Conservation (phyloP, 2,329 filamentous ascomycete species). For the Falciphora oryzae region DNA sequence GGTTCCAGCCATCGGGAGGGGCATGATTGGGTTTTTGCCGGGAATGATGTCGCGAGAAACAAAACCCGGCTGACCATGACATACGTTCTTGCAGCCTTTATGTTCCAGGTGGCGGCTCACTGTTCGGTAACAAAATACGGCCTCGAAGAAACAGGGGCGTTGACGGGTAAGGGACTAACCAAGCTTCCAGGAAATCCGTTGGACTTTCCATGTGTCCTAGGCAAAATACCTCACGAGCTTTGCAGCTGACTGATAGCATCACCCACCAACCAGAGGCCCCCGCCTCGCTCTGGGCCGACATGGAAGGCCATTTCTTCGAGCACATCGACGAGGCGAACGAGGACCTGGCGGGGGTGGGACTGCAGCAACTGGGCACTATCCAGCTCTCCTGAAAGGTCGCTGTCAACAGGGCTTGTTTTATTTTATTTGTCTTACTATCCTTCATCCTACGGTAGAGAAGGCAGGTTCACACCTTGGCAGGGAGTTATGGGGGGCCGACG, state of each 20-base stretch:
- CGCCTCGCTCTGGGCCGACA: slow-evolving; percentile 7
- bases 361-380: background rate
- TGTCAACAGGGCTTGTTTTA: background rate
- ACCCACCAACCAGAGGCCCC: background rate
- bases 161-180: background rate
- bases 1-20: background rate
- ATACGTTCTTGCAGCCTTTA: slow-evolving; percentile 11
- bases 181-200: too few relatives aligned
- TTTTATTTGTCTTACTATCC: background rate
- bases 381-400: background rate
- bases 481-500: background rate
- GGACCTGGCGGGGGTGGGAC: slow-evolving; percentile 24
- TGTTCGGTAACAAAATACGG: slow-evolving; percentile 11
- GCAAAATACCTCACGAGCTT: background rate
- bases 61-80: background rate
- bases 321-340: slow-evolving; percentile 11
- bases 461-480: too few relatives aligned
- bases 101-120: slow-evolving; percentile 15
- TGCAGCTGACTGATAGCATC: background rate
- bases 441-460: background rate
- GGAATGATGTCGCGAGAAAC: background rate
- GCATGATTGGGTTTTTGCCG: background rate
- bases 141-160: background rate
- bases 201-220: too few relatives aligned
- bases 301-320: slow-evolving; percentile 10